Conservation (phyloP, 2,329 filamentous ascomycete species). For the Cryphonectria carpinicola region DNA sequence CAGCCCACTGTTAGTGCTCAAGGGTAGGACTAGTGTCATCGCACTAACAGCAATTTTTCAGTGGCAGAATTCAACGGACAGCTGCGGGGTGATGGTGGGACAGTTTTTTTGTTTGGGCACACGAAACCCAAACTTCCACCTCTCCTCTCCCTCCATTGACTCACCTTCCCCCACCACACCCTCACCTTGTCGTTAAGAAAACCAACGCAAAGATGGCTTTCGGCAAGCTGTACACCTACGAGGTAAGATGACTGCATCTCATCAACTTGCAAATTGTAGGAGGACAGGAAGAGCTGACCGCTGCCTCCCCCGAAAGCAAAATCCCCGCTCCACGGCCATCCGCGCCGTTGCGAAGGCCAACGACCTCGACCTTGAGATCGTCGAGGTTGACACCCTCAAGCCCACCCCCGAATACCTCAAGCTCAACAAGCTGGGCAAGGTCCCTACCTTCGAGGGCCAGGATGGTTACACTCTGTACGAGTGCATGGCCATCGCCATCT, state of each 20-base stretch:
- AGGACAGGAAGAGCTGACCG: conserved; percentile 7
- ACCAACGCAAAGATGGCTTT: conserved; percentile 77
- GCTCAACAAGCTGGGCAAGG: conserved; percentile 85
- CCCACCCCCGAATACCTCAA: conserved; percentile 78
- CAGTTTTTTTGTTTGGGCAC: conserved; percentile 19
- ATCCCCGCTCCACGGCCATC: conserved; percentile 87
- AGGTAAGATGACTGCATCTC: conserved; percentile 56
- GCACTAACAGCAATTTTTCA: conserved; percentile 5
- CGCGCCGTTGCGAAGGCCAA: conserved; percentile 97
- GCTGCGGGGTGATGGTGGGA: conserved; percentile 17
- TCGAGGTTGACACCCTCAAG: conserved; percentile 69
- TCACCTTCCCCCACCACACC: conserved; percentile 30
- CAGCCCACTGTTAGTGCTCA: conserved; percentile 2
- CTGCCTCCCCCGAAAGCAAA: conserved; percentile 63
- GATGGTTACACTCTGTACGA: conserved; percentile 91
- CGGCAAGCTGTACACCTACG: conserved; percentile 92
- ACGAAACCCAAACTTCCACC: conserved; percentile 17
- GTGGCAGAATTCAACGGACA: conserved; percentile 1
- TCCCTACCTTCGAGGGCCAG: conserved; percentile 89
- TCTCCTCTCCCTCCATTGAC: conserved; percentile 29
- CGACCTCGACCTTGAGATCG: conserved; percentile 86
- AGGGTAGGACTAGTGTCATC: no score
- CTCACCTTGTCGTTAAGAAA: conserved; percentile 32
- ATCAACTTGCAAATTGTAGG: not conserved
- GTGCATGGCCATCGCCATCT: conserved; percentile 94